Base-by-base conservation (phyloP, 176 grass and related monocot species). In the Melocanna baccifera region DNA sequence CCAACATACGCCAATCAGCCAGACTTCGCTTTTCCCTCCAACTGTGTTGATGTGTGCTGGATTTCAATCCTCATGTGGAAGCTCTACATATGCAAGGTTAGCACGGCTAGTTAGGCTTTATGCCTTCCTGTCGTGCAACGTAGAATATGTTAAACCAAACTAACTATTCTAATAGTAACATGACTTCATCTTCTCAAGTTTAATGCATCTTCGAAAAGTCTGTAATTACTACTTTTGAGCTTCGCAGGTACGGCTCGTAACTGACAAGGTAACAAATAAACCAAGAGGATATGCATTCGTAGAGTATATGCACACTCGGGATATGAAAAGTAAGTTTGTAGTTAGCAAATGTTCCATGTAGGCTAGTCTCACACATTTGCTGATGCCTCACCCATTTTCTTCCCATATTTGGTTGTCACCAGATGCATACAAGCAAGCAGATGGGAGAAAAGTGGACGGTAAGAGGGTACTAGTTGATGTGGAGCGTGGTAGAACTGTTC, bases 41-140 rank as follows among this genome's bases (percentile, higher is more conserved):
- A 90, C 80, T 93, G 61, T 89, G 86, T 92, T 87, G 85, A 82
- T 88, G 39, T 87, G 73, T 90, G 85, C 78, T 92, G 89, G 85
- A 88, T 92, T 97, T 87, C 89, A 77, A 84, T 87, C 86, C 71
- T 87, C 86, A 58, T 86, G 52, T 77, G 89, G 82, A 89, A 89
- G 90, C 88, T 91, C 90, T 94, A 84, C 92, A 82, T 80, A 73
- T 91, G 61, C 64, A 94, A 97, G 95, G 95, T 92, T 94, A 97
- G 95, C 95, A 93, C 92, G 92, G 89, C 95, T 94, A 86, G 94
- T 88, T 92, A 93, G 95, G 92, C 92, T 81, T 91, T 50, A 77
- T 93, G 95, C 91, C 92, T 91, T 77, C 92, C 92, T 97, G 95
- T 94, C 95, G 92, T 97, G 95, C 95, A 91, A 83, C 86, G 69